Evolutionary conservation across 768 basidiomycete species (phyloP), one percentile per base, ranked within the genome.

Genomic region (Trametes cingulata): DNA sequence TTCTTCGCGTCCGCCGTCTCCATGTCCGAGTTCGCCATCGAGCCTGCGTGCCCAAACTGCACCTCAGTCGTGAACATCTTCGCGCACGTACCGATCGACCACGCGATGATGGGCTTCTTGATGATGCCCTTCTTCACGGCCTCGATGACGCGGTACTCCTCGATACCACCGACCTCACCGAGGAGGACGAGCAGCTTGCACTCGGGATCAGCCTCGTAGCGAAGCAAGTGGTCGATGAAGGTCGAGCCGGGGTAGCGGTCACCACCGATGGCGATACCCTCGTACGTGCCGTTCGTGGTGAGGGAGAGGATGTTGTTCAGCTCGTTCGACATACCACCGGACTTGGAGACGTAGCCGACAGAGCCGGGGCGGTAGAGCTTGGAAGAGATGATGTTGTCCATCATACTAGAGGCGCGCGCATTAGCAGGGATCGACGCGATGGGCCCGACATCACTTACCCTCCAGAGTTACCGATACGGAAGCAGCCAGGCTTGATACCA

Each of bases 11-110:
- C 95, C 36, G 97, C 97, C 3, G 97, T 99, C 82, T 99, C 97
- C 73, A 90, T 75, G 67, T 95, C 94, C 65, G 93, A 95, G 83
- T 98, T 97, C 62, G 96, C 97, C 90, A 99, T 93, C 46, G 87
- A 90, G 24, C 97, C 97, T 49, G 97, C 97, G 78, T 99, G 97
- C 19, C 97, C 97, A 77, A 98, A 99, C 78, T 98, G 97, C 52
- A 98, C 97, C 76, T 98, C 97, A 49, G 97, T 98, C 42, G 94
- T 82, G 80, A 98, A 99, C 97, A 99, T 98, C 87, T 97, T 97
- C 69, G 97, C 97, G 75, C 97, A 99, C 42, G 97, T 99, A 62
- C 97, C 96, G 68, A 99, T 99, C 37, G 97, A 94, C 97, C 97
- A 99, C 27, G 97, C 97, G 66, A 99, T 92, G 74, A 98, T 96